Evolutionary conservation across 352 stramenopile species (phyloP).

Genomic region (Phytophthora gonapodyides): DNA sequence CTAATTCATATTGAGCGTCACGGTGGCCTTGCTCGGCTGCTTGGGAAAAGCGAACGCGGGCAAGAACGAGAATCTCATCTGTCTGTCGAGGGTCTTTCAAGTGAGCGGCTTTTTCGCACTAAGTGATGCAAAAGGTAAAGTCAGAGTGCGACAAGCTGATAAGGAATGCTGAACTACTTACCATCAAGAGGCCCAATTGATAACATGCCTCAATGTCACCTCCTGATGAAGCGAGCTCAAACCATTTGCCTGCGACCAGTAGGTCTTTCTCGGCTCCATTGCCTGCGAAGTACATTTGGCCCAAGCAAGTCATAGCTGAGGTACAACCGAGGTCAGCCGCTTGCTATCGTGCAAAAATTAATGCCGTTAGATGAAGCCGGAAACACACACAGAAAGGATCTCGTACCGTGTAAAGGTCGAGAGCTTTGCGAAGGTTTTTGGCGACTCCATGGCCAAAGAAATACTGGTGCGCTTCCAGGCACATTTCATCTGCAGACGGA

Average conservation of each 20-base stretch:
- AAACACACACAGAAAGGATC: background rate
- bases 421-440: conserved; percentile 45
- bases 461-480: conserved; percentile 61
- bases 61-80: conserved; percentile 46
- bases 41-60: conserved; percentile 47
- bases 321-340: conserved; percentile 50
- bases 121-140: background rate
- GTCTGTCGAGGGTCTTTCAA: conserved; percentile 37
- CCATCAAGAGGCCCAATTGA: conserved; percentile 60
- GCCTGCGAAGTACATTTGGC: conserved; percentile 60
- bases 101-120: conserved; percentile 58
- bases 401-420: conserved; percentile 61
- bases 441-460: conserved; percentile 65
- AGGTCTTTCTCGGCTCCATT: conserved; percentile 56
- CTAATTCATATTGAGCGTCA: conserved; percentile 61
- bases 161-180: conserved; percentile 18
- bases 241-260: conserved; percentile 58
- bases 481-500: conserved; percentile 38
- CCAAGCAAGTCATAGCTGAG: conserved; percentile 63
- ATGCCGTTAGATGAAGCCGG: too few species aligned
- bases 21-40: conserved; percentile 59
- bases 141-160: background rate
- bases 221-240: conserved; percentile 39
- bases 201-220: conserved; percentile 55
- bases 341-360: conserved; percentile 31